These are phyloP conservation scores for Leccinum pellstonianum DNA, from an alignment of 768 basidiomycete genomes.

Conservation along the genomic window DNA sequence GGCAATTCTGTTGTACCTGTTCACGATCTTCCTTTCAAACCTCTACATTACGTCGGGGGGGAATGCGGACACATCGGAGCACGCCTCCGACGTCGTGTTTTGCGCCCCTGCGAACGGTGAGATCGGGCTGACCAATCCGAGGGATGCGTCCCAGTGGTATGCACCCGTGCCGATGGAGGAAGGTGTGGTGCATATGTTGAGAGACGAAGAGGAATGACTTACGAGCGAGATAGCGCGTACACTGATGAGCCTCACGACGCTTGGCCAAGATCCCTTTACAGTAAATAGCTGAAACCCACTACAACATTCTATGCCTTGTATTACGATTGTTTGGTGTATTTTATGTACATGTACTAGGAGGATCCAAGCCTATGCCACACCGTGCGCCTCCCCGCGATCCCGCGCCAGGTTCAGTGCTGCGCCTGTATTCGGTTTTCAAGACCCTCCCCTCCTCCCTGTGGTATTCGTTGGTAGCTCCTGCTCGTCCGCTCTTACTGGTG, in stretches of 20 bases:
- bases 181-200: constrained; percentile 41
- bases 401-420: too few relatives aligned
- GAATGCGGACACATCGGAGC: constrained; percentile 39
- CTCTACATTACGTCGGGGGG: constrained; percentile 66
- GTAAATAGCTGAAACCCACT: neutral
- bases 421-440: too few relatives aligned
- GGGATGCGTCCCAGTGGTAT: constrained; percentile 55
- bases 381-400: too few relatives aligned
- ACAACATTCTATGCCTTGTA: neutral
- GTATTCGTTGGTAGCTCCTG: too few relatives aligned
- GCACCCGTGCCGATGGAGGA: constrained; percentile 52
- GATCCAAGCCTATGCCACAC: too few relatives aligned
- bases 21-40: constrained; percentile 68
- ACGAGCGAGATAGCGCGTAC: neutral
- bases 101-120: constrained; percentile 26
- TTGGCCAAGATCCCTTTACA: neutral
- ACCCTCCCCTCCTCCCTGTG: too few relatives aligned
- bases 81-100: constrained; percentile 16
- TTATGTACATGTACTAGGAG: too few relatives aligned
- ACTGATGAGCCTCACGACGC: neutral
- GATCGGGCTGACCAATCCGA: constrained; percentile 43
- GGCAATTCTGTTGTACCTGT: constrained; percentile 75
- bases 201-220: constrained; percentile 47
- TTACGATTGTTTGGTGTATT: neutral
- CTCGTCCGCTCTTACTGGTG: too few relatives aligned